Evolutionary conservation across 1,139 yeast genomes (phyloP).

Genomic region (Suhomyces bolitotheri): DNA sequence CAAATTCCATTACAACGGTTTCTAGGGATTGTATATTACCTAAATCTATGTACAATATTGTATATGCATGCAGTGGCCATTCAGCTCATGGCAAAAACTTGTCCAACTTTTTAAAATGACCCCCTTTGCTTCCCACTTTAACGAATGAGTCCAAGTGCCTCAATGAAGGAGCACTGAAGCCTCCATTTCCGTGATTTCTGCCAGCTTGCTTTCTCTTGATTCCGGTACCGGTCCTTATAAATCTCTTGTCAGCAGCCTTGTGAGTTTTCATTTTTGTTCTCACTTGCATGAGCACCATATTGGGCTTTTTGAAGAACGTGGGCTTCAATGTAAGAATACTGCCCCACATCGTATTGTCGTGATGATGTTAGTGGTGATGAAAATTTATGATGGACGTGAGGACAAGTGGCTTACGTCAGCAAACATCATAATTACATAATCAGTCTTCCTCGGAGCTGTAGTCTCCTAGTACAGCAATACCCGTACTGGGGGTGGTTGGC

Average conservation of each 20-base stretch:
- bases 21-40: slow-evolving; percentile 1
- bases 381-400: slow-evolving; percentile 7
- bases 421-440: background rate
- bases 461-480: slow-evolving; percentile 5
- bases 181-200: slow-evolving; percentile 90
- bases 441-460: slow-evolving; percentile 7
- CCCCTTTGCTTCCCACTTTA: slow-evolving; percentile 50
- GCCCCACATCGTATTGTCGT: slow-evolving; percentile 11
- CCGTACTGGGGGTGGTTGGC: background rate
- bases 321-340: slow-evolving; percentile 9
- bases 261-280: slow-evolving; percentile 63
- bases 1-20: too few species aligned
- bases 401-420: slow-evolving; percentile 1
- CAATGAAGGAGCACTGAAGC: slow-evolving; percentile 71
- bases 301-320: slow-evolving; percentile 10
- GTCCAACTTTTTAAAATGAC: slow-evolving; percentile 56
- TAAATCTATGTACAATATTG: background rate
- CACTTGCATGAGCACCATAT: slow-evolving; percentile 33
- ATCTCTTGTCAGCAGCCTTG: slow-evolving; percentile 61
- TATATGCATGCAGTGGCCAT: background rate
- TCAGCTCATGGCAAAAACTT: slow-evolving; percentile 19
- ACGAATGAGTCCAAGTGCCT: slow-evolving; percentile 65
- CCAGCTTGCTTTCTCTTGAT: slow-evolving; percentile 73
- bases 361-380: slow-evolving; percentile 1
- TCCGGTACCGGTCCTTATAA: slow-evolving; percentile 39